Percentiles rank a stretch among this genome's conserved stretches.
These are phyloP conservation scores for Phytophthora lateralis DNA, from an alignment of 352 stramenopile species.

Conservation along the genomic window DNA sequence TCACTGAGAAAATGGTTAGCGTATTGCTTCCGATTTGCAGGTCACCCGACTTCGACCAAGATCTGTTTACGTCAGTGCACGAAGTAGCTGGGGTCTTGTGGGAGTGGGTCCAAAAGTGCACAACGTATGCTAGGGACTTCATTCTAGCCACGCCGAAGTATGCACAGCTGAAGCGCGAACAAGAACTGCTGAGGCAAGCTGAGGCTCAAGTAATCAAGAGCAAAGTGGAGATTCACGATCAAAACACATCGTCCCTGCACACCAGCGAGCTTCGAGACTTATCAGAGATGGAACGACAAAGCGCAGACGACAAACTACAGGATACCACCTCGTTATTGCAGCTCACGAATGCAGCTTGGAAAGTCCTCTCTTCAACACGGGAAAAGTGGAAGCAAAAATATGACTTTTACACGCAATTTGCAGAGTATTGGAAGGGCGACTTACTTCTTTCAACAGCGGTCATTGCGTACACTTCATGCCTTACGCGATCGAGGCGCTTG, in stretches of 20 bases:
- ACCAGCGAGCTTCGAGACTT: slow-evolving; percentile 42
- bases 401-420: slow-evolving; percentile 50
- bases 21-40: slow-evolving; percentile 61
- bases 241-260: slow-evolving; percentile 43
- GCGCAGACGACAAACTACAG: slow-evolving; percentile 53
- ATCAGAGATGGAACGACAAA: slow-evolving; percentile 57
- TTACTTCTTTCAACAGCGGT: slow-evolving; percentile 64
- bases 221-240: slow-evolving; percentile 43
- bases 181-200: slow-evolving; percentile 42
- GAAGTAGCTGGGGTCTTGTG: slow-evolving; percentile 62
- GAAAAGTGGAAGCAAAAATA: slow-evolving; percentile 45
- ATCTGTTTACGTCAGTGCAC: slow-evolving; percentile 52
- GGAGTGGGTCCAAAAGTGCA: slow-evolving; percentile 67
- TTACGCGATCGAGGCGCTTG: slow-evolving; percentile 35
- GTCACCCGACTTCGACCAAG: slow-evolving; percentile 64
- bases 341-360: slow-evolving; percentile 58
- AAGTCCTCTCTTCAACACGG: slow-evolving; percentile 51
- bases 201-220: slow-evolving; percentile 38
- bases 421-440: slow-evolving; percentile 54
- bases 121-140: slow-evolving; percentile 48
- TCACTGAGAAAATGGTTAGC: slow-evolving; percentile 62
- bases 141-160: slow-evolving; percentile 66
- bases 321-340: slow-evolving; percentile 63
- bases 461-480: slow-evolving; percentile 50
- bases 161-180: slow-evolving; percentile 55